phyloP scores from a whole-genome alignment of 2,329 filamentous ascomycete genomes.

The Sporothrix curviconia region DNA sequence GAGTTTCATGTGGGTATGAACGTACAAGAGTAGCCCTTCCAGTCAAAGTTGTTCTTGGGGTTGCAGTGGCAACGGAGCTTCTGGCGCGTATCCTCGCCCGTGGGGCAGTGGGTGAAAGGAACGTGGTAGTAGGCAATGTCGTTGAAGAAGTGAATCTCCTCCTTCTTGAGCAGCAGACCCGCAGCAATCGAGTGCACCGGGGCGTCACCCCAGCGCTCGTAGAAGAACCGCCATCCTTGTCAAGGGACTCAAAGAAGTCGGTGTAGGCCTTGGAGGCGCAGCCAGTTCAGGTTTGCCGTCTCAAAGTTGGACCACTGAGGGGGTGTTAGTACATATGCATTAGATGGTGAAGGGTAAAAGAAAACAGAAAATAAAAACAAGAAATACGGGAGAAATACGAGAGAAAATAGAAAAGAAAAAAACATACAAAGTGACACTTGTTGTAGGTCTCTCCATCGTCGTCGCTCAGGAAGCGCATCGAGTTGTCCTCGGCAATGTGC shows the following conservation, averaged over 20 bases:
- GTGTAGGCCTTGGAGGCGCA: slow-evolving; percentile 81
- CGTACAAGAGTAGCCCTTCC: slow-evolving; percentile 97
- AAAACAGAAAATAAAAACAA: too few species aligned
- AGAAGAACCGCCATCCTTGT: slow-evolving; percentile 96
- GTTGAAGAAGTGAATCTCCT: slow-evolving; percentile 97
- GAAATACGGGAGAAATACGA: too few species aligned
- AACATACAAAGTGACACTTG: slow-evolving; percentile 90
- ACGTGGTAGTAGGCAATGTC: slow-evolving; percentile 98
- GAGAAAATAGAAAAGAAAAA: too few species aligned
- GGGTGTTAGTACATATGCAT: slow-evolving; percentile 21
- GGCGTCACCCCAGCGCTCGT: slow-evolving; percentile 84
- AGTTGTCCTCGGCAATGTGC: slow-evolving; percentile 77
- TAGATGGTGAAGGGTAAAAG: not conserved
- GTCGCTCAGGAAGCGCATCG: slow-evolving; percentile 84
- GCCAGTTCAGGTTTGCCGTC: slow-evolving; percentile 88
- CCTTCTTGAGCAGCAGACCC: slow-evolving; percentile 77
- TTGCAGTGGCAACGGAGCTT: slow-evolving; percentile 93
- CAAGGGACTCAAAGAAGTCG: slow-evolving; percentile 84
- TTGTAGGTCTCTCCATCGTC: slow-evolving; percentile 91
- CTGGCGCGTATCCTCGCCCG: slow-evolving; percentile 73
- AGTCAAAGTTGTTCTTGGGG: slow-evolving; percentile 96
- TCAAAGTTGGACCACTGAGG: slow-evolving; percentile 96
- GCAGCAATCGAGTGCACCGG: slow-evolving; percentile 98
- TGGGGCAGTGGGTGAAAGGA: slow-evolving; percentile 96
- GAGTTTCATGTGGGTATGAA: too few species aligned